These are phyloP conservation scores for Tilletia horrida DNA, from an alignment of 1,284 basidiomycete species.

Conservation along the genomic window DNA sequence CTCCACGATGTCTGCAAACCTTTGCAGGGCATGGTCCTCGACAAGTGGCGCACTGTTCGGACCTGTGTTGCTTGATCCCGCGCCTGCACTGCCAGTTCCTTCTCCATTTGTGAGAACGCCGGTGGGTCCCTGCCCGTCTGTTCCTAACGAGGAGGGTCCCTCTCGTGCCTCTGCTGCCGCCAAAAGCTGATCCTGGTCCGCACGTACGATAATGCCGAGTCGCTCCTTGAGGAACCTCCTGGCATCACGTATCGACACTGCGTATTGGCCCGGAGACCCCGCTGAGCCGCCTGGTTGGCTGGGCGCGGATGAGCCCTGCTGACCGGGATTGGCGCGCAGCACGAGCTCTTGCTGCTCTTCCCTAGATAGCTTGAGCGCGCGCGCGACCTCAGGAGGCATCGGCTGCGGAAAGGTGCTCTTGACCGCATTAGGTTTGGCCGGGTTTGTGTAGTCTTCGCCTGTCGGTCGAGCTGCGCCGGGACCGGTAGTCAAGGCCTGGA, in stretches of 20 bases:
- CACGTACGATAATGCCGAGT: background rate
- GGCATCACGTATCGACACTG: conserved; percentile 1
- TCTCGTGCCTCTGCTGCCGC: background rate
- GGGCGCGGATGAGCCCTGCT: background rate
- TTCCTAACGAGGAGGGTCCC: background rate
- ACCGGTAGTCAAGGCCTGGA: conserved; percentile 1
- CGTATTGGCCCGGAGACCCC: background rate
- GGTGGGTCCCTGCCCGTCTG: background rate
- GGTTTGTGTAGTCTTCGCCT: background rate
- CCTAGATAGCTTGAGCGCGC: background rate
- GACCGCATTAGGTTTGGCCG: conserved; percentile 8
- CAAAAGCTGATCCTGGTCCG: background rate
- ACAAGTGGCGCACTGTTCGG: background rate
- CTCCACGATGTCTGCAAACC: conserved; percentile 12
- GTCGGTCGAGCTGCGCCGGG: background rate
- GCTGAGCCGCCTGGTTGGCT: background rate
- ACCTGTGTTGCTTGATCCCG: background rate
- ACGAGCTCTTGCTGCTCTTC: conserved; percentile 10
- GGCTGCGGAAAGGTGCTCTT: conserved; percentile 13
- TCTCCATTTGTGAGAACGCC: background rate
- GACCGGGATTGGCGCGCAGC: background rate
- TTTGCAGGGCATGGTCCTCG: conserved; percentile 5
- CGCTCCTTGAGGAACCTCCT: conserved; percentile 14
- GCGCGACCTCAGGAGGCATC: conserved; percentile 14
- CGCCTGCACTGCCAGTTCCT: background rate